Evolutionary conservation across 768 basidiomycete species (phyloP).

Genomic region (Lyophyllum atratum): DNA sequence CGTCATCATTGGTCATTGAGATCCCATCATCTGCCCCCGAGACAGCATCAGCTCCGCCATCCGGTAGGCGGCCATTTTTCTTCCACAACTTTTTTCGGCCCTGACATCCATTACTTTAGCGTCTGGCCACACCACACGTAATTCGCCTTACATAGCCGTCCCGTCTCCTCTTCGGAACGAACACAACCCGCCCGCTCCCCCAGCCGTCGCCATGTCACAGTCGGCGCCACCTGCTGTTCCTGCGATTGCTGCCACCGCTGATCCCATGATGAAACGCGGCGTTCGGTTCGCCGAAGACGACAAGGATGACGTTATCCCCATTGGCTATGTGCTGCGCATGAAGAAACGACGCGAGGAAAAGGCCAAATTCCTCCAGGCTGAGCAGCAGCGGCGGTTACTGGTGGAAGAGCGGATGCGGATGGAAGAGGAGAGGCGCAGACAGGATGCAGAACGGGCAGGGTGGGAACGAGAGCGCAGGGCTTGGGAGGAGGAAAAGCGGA

Average conservation of each 20-base stretch:
- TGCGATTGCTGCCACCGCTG: constrained; percentile 3
- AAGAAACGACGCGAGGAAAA: constrained; percentile 77
- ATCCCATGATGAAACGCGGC: constrained; percentile 47
- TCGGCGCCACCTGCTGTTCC: constrained; percentile 13
- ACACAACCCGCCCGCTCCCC: constrained; percentile 23
- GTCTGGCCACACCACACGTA: constrained; percentile 25
- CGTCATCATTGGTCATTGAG: constrained; percentile 16
- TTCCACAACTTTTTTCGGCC: not conserved
- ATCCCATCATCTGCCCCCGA: constrained; percentile 13
- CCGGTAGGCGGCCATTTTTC: constrained; percentile 19
- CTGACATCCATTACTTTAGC: constrained; percentile 21
- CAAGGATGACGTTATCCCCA: constrained; percentile 68
- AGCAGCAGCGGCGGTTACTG: constrained; percentile 53
- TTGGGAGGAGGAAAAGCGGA: constrained; percentile 47
- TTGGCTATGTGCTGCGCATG: constrained; percentile 69
- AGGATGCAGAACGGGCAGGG: constrained; percentile 46
- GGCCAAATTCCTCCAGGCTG: constrained; percentile 62
- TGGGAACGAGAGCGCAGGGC: constrained; percentile 55
- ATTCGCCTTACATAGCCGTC: constrained; percentile 38
- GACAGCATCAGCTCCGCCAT: constrained; percentile 10
- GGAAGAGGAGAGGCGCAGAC: constrained; percentile 42
- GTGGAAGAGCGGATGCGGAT: constrained; percentile 49
- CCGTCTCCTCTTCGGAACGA: constrained; percentile 55
- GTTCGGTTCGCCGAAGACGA: constrained; percentile 69
- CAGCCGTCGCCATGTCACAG: constrained; percentile 7